Evolutionary conservation across 2,329 filamentous ascomycete genomes (phyloP), one percentile per base, ranked within the genome.

Genomic region (Colletotrichum sojae): DNA sequence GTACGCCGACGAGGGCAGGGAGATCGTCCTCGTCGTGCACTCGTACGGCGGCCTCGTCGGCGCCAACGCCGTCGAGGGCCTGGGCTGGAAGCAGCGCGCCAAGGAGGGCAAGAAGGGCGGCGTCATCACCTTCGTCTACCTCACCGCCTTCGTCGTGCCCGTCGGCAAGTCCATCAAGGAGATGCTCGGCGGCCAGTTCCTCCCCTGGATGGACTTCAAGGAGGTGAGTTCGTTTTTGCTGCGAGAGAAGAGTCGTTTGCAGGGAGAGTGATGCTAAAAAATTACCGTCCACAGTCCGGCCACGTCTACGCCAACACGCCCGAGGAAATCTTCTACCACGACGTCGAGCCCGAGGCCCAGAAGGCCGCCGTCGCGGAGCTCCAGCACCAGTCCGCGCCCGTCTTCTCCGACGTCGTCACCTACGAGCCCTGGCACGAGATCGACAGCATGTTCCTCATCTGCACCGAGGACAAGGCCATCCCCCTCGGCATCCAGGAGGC

Each of bases 31-130:
- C 2, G 71, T 82, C 4, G 76, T 78, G 5, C 83, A 86, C 70
- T 84, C 80, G 1, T 84, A 83, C 73, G 79, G 80, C 6, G 83
- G 83, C 13, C 73, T 82, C 0, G 75, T 83, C 1, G 78, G 77
- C 4, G 76, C 77, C 25, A 79, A 79, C 49, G 82, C 80, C 0
- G 73, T 84, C 5, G 70, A 75, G 15, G 80, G 80, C 0, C 73
- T 81, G 1, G 76, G 78, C 3, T 77, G 80, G 53, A 76, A 75
- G 45, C 72, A 80, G 45, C 76, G 81, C 5, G 69, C 72, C 25
- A 70, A 66, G 0, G 72, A 73, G 4, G 81, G 79, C 1, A 71
- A 80, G 56, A 70, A 74, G 13, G 82, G 82, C 0, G 82, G 83
- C 4, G 78, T 84, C 1, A 71, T 78, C 6, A 76, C 75, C 67